These are phyloP conservation scores for Chalciporus sphaerocephalus DNA, from an alignment of 768 basidiomycete species.

Conservation along the genomic window DNA sequence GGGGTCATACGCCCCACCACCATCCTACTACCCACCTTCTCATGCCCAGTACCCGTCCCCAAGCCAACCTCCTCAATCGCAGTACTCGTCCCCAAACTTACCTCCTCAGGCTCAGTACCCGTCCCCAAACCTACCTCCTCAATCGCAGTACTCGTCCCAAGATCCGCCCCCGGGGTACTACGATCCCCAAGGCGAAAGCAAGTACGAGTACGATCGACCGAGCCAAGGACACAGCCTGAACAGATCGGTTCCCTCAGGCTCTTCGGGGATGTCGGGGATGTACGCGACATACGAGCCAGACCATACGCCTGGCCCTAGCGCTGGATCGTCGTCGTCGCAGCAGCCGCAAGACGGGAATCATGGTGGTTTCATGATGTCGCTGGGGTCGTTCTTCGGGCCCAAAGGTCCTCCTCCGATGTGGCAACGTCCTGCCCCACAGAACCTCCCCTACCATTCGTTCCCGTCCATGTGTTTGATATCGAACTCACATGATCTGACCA, in stretches of 20 bases:
- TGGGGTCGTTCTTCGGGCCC: conserved; percentile 26
- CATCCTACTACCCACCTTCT: conserved; percentile 8
- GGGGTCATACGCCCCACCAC: neutral
- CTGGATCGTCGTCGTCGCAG: neutral
- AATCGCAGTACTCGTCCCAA: neutral
- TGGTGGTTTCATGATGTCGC: conserved; percentile 10
- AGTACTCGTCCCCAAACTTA: too few species aligned
- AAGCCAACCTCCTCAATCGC: conserved; percentile 10
- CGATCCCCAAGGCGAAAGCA: conserved; percentile 1
- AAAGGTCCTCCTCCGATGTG: conserved; percentile 25
- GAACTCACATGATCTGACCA: conserved; percentile 26
- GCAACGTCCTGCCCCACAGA: conserved; percentile 17
- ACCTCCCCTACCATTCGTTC: conserved; percentile 20
- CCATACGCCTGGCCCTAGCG: neutral
- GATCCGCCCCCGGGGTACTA: conserved; percentile 1
- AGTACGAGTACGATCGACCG: conserved; percentile 5
- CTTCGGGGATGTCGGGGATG: neutral
- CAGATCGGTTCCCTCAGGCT: neutral
- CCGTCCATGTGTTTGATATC: conserved; percentile 31
- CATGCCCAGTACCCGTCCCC: conserved; percentile 1
- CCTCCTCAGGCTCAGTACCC: too few species aligned
- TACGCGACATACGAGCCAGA: neutral
- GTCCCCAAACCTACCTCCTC: neutral
- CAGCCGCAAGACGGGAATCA: conserved; percentile 1
- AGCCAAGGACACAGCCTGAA: conserved; percentile 2